Base-by-base conservation (phyloP, 192 early-diverging fungal species). In the Coemansia sp. region DNA sequence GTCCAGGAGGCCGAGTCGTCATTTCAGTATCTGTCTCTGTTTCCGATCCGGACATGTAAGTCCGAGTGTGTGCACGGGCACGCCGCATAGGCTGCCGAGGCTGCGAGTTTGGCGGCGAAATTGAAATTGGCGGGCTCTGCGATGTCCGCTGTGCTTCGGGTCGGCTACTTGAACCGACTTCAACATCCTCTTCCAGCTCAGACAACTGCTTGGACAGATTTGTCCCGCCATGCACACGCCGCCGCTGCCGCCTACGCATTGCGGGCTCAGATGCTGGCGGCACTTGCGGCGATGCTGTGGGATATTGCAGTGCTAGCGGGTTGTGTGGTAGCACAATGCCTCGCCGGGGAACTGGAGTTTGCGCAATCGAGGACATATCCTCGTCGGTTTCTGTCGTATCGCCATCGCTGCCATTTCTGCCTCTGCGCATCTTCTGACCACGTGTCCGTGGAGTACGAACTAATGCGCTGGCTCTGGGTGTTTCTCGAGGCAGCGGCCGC, bases 181-280 rank as follows among this genome's bases (percentile, higher is more conserved):
- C 48, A 61, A 39, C 29, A 12, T 72, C 64, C 29, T 79, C 76
- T 39, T 79, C 77, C 18, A 80, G 65, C 49, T 58, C 54, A 7
- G 71, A 67, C 52, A 80, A 59, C 54, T 68, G 71, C 54, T 59
- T 64, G 14, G 68, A 67, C 23, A 80, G 50, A n/a, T 63, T 58
- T 6, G 53, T 63, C 53, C 77, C 27, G 8, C 32, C 48, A 54
- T 54, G 57, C 39, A 71, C 7, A 8, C 58, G 61, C 37, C 49
- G 67, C 10, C 65, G 67, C 38, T 56, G 43, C 49, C 71, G 60
- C 24, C 71, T 16, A 16, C 58, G 55, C 43, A 64, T 12, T n/a
- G 76, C 29, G 3, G 76, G 76, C 58, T 79, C 76, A 12, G 70
- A 66, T 13, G 67, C 70, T 5, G 75, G 75, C 22, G 22, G 51